Conservation (phyloP, 2,329 filamentous ascomycete genomes). For the Zymoseptoria tritici region DNA sequence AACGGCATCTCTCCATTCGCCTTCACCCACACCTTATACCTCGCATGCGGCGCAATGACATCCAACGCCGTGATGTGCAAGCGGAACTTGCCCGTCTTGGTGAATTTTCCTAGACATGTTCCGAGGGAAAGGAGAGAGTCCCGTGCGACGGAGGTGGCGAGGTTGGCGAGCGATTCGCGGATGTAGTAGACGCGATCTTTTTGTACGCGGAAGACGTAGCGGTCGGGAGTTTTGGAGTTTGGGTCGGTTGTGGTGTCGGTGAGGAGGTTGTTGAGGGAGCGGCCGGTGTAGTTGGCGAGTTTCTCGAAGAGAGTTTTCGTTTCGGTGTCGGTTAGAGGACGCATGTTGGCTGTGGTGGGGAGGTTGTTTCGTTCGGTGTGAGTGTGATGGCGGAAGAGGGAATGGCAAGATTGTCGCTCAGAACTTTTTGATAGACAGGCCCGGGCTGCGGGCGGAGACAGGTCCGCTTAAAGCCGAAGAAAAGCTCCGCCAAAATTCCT, state of each 20-base stretch:
- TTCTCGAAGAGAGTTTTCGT: slow-evolving; percentile 81
- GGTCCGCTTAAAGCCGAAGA: neutral
- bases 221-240: slow-evolving; percentile 50
- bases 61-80: slow-evolving; percentile 89
- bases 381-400: neutral
- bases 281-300: slow-evolving; percentile 87
- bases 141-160: slow-evolving; percentile 77
- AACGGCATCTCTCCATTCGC: slow-evolving; percentile 96
- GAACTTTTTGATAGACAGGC: neutral
- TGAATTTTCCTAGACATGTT: slow-evolving; percentile 89
- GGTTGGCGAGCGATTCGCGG: slow-evolving; percentile 77
- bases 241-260: slow-evolving; percentile 40
- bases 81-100: slow-evolving; percentile 91
- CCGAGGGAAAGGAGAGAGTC: slow-evolving; percentile 80
- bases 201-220: slow-evolving; percentile 79
- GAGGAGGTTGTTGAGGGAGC: slow-evolving; percentile 71
- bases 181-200: slow-evolving; percentile 87
- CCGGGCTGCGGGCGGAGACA: neutral
- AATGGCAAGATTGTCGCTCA: neutral
- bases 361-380: neutral
- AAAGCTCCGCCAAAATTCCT: slow-evolving; percentile 1
- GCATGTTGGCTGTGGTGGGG: slow-evolving; percentile 49
- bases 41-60: slow-evolving; percentile 79
- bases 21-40: slow-evolving; percentile 97
- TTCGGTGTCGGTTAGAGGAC: slow-evolving; percentile 71